These are phyloP conservation scores for Hirsutella thompsonii DNA, from an alignment of 2,329 filamentous ascomycete genomes.

Conservation along the genomic window DNA sequence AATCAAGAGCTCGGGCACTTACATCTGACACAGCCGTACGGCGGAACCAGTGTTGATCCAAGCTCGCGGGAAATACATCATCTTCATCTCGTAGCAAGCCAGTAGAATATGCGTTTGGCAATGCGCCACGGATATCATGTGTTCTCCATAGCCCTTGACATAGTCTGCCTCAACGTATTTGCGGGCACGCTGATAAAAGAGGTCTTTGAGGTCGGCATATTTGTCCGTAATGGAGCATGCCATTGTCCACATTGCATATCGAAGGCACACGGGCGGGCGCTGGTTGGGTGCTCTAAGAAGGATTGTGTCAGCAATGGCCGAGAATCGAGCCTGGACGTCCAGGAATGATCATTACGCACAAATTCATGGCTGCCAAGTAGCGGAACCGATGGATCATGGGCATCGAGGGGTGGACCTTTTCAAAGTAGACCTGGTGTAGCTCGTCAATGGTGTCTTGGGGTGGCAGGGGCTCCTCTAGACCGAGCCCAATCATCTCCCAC, in stretches of 20 bases:
- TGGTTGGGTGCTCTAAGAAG: slow-evolving; percentile 55
- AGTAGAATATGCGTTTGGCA: slow-evolving; percentile 76
- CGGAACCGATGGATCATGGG: slow-evolving; percentile 85
- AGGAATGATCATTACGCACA: slow-evolving; percentile 31
- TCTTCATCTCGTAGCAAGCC: slow-evolving; percentile 83
- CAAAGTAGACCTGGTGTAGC: slow-evolving; percentile 79
- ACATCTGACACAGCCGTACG: slow-evolving; percentile 76
- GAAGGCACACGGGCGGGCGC: slow-evolving; percentile 73
- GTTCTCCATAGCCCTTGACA: slow-evolving; percentile 83
- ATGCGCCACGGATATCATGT: slow-evolving; percentile 74
- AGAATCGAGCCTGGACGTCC: background rate
- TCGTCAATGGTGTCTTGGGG: slow-evolving; percentile 62
- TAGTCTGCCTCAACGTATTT: slow-evolving; percentile 88
- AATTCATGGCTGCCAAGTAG: slow-evolving; percentile 78
- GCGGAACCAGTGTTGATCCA: slow-evolving; percentile 86
- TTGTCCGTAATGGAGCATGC: slow-evolving; percentile 80
- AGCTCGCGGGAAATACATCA: slow-evolving; percentile 92
- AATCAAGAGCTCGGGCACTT: slow-evolving; percentile 13
- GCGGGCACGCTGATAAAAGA: slow-evolving; percentile 80
- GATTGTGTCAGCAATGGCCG: background rate
- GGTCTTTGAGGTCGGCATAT: slow-evolving; percentile 64
- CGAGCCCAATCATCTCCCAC: slow-evolving; percentile 63
- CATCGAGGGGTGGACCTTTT: slow-evolving; percentile 73
- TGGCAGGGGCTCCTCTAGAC: slow-evolving; percentile 45
- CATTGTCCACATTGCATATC: slow-evolving; percentile 93